Conservation (phyloP, 2,329 filamentous ascomycete genomes). For the Cordyceps fumosorosea region DNA sequence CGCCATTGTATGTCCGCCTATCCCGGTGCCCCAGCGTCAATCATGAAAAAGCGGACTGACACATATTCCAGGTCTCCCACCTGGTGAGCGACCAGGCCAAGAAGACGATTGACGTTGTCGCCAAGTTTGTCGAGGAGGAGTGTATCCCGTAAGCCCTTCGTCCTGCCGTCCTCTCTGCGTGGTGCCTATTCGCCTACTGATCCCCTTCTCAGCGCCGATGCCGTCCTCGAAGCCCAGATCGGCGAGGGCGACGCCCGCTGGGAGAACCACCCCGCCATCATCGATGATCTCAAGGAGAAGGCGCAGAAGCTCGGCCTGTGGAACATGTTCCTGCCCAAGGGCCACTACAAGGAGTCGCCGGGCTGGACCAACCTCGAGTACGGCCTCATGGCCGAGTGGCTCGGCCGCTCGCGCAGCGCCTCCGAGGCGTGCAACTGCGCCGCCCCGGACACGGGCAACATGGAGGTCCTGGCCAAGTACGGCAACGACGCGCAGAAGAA, state of each 20-base stretch:
- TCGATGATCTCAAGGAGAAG: constrained; percentile 84
- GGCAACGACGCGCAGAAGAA: constrained; percentile 80
- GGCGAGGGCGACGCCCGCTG: constrained; percentile 72
- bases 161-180: neutral
- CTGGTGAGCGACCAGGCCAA: constrained; percentile 78
- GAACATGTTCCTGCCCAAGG: constrained; percentile 97
- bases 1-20: constrained; percentile 33
- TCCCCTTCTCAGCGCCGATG: constrained; percentile 54
- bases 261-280: constrained; percentile 68
- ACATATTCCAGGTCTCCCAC: constrained; percentile 33
- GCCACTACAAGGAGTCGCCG: constrained; percentile 90
- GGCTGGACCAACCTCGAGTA: constrained; percentile 96
- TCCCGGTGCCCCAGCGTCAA: neutral
- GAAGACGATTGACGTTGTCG: constrained; percentile 78
- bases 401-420: constrained; percentile 78
- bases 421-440: constrained; percentile 87
- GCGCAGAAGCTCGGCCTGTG: constrained; percentile 80
- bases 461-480: constrained; percentile 92
- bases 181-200: neutral
- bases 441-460: constrained; percentile 89
- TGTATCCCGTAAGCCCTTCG: constrained; percentile 61
- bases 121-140: constrained; percentile 95
- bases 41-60: neutral
- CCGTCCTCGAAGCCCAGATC: constrained; percentile 72
- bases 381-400: constrained; percentile 91